Percentiles rank a stretch among this genome's conserved stretches.
phyloP scores from a whole-genome alignment of 2,329 filamentous ascomycete genomes.

The Cercospora brassicicola region DNA sequence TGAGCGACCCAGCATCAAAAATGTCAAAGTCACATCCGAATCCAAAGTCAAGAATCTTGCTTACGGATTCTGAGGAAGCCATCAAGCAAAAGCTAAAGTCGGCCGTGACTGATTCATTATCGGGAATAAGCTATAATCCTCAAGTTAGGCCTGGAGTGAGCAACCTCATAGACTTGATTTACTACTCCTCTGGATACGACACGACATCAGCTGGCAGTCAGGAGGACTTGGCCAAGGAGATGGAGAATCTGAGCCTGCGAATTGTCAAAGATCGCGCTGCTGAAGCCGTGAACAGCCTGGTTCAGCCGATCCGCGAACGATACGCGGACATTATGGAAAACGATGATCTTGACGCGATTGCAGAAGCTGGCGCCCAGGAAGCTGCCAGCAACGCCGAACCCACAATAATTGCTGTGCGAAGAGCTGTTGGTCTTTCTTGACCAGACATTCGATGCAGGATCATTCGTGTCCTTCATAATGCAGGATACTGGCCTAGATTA shows the following conservation, averaged over 20 bases:
- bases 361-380: slow-evolving; percentile 56
- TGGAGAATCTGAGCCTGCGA: slow-evolving; percentile 51
- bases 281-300: slow-evolving; percentile 55
- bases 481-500: neutral
- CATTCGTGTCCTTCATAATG: neutral
- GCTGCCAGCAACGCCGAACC: slow-evolving; percentile 61
- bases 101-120: slow-evolving; percentile 74
- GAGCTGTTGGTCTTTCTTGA: slow-evolving; percentile 10
- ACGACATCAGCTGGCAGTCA: slow-evolving; percentile 26
- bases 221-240: slow-evolving; percentile 50
- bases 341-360: slow-evolving; percentile 56
- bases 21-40: slow-evolving; percentile 90
- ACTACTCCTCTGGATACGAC: slow-evolving; percentile 49
- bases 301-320: slow-evolving; percentile 57
- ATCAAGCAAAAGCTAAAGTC: slow-evolving; percentile 69
- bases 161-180: slow-evolving; percentile 81
- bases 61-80: slow-evolving; percentile 67
- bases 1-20: slow-evolving; percentile 73
- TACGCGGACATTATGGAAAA: slow-evolving; percentile 57
- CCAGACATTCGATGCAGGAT: neutral
- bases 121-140: slow-evolving; percentile 71
- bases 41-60: slow-evolving; percentile 72
- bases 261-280: slow-evolving; percentile 66
- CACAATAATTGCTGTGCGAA: slow-evolving; percentile 45
- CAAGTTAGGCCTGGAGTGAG: slow-evolving; percentile 73